Conservation (phyloP, 345 rosid species). For the rapeseed (Brassica napus) region DNA sequence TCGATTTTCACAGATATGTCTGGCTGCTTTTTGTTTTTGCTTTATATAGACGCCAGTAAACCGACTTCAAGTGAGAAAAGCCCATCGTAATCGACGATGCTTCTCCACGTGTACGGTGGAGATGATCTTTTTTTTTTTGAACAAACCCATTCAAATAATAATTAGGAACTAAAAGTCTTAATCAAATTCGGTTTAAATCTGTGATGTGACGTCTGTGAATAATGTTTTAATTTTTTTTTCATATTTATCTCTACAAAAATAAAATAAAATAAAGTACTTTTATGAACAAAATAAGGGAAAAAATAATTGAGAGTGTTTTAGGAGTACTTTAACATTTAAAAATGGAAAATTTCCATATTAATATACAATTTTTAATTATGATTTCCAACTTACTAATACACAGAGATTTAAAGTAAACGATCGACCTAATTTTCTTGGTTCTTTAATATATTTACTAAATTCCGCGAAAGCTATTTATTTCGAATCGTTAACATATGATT, state of each 20-base stretch:
- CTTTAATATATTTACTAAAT: too few species aligned
- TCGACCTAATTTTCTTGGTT: too few species aligned
- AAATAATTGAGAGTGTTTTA: too few species aligned
- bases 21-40: not conserved
- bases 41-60: not conserved
- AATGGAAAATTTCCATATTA: too few species aligned
- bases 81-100: not conserved
- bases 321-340: too few species aligned
- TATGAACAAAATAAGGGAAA: too few species aligned
- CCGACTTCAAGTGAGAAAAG: not conserved
- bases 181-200: not conserved
- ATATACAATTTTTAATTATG: too few species aligned
- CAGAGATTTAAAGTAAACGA: too few species aligned
- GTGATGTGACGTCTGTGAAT: not conserved
- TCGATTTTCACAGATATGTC: not conserved
- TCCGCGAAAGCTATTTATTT: too few species aligned
- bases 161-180: not conserved
- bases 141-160: not conserved
- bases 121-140: not conserved
- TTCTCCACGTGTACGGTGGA: conserved; percentile 25
- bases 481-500: too few species aligned
- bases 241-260: not conserved
- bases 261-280: not conserved
- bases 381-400: too few species aligned
- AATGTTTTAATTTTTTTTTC: not conserved